Base-by-base conservation (phyloP, 352 stramenopile genomes). In the Globisporangium cylindrosporum region DNA sequence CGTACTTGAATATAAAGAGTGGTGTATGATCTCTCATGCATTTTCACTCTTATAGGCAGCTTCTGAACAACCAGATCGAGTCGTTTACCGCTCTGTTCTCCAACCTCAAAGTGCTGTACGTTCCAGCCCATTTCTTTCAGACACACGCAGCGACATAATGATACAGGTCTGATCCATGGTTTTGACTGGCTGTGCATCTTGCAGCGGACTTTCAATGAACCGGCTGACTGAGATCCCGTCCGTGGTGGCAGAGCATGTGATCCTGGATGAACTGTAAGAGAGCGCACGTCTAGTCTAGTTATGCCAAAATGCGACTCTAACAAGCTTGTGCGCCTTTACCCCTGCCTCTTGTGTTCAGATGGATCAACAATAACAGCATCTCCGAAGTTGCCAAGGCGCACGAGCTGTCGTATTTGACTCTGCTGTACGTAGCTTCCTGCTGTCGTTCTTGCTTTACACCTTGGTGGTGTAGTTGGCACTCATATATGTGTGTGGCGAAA, bases 321-420 rank as follows among this genome's bases (percentile, higher is more conserved):
- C 36, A 15, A 18, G 10, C 4, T 15, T 43, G 36, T 43, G n/a
- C n/a, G 36, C 0, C 2, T 14, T 41, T 15, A 12, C 12, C 4
- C 15, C 36, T 43, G 10, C 10, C 10, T 43, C 36, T 43, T 43
- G 27, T 25, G 4, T 12, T 32, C 60, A 67, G 61, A 25, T 55
- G 15, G 22, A 15, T 67, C 8, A 60, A 59, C 32, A 60, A 67
- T 49, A 67, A 61, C 49, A 53, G 22, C 20, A 49, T 67, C 22
- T 15, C 34, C n/a, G 34, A 43, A 8, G 54, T 67, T 18, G 46
- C 29, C 15, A 53, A 59, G n/a, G 24, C 20, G 10, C 61, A 63
- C 6, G 58, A 34, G 14, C 24, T 63, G 10, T 22, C 51, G n/a
- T 53, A 8, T 4, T 36, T 63, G 3, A 54, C 32, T 4, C 10